These are phyloP conservation scores for Leccinellum luteum DNA, from an alignment of 768 basidiomycete species.

Conservation along the genomic window DNA sequence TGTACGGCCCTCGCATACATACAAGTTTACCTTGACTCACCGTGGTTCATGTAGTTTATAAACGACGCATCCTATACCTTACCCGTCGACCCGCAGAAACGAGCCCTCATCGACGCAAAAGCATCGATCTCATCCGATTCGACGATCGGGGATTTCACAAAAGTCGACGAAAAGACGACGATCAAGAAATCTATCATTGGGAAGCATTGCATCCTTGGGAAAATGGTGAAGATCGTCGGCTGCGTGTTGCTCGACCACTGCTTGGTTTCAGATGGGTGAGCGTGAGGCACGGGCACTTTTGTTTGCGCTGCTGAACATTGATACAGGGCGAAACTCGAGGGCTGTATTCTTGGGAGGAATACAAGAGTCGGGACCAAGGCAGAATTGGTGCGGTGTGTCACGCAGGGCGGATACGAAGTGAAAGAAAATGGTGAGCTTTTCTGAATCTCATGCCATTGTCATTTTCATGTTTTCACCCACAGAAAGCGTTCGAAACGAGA, in stretches of 20 bases:
- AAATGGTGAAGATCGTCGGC: conserved; percentile 77
- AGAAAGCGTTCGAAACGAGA: conserved; percentile 59
- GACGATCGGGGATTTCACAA: conserved; percentile 78
- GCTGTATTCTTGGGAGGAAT: conserved; percentile 71
- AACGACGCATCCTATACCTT: conserved; percentile 49
- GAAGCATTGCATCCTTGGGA: conserved; percentile 80
- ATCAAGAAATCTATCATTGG: conserved; percentile 82
- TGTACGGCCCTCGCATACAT: conserved; percentile 39
- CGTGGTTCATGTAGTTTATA: conserved; percentile 39
- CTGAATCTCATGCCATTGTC: background rate
- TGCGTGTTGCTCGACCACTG: conserved; percentile 90
- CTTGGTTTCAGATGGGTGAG: conserved; percentile 79
- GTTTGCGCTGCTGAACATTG: conserved; percentile 2
- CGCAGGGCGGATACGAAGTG: conserved; percentile 78
- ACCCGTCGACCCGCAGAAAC: conserved; percentile 59
- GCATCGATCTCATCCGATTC: conserved; percentile 84
- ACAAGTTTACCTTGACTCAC: conserved; percentile 13
- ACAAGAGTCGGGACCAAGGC: conserved; percentile 72
- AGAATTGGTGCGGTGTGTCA: conserved; percentile 64
- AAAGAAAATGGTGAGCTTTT: conserved; percentile 50
- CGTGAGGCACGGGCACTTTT: background rate
- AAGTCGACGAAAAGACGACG: conserved; percentile 72
- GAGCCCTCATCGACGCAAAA: conserved; percentile 71
- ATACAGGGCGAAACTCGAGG: conserved; percentile 69
- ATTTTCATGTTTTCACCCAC: background rate